These are phyloP conservation scores for Paratinospora sagittata DNA, from an alignment of 164 flowering plant species.

Conservation along the genomic window DNA sequence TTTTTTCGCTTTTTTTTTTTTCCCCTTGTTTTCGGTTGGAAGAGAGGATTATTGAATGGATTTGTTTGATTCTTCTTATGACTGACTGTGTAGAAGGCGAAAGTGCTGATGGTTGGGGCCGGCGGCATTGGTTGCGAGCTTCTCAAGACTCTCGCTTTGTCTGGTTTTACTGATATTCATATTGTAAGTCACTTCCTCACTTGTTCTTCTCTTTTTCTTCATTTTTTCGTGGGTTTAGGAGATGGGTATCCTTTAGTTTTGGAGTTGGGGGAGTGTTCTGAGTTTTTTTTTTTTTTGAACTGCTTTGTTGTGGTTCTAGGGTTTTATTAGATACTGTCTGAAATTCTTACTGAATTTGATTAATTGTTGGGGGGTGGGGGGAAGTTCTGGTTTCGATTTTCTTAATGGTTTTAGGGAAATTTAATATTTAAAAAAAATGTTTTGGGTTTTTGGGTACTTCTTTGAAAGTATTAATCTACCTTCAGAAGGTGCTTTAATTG, in stretches of 20 bases:
- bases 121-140: constrained; percentile 99
- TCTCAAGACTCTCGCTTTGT: constrained; percentile 88
- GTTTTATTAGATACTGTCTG: not conserved
- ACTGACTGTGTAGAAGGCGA: constrained; percentile 46
- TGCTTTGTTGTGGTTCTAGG: not conserved
- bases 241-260: not conserved
- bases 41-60: not conserved
- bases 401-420: too few relatives aligned
- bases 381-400: too few relatives aligned
- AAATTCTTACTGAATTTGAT: not conserved
- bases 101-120: constrained; percentile 96
- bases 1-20: not conserved
- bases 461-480: too few relatives aligned
- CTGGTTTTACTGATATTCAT: constrained; percentile 91
- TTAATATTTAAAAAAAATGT: too few relatives aligned
- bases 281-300: not conserved
- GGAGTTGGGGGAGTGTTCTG: not conserved
- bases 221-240: not conserved
- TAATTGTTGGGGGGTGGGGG: not conserved
- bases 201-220: not conserved
- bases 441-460: too few relatives aligned
- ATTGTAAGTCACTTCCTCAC: constrained; percentile 45
- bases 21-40: not conserved
- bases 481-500: too few relatives aligned
- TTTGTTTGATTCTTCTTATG: not conserved